Conservation (phyloP, 345 rosid species). For the Rhizophora apiculata region DNA sequence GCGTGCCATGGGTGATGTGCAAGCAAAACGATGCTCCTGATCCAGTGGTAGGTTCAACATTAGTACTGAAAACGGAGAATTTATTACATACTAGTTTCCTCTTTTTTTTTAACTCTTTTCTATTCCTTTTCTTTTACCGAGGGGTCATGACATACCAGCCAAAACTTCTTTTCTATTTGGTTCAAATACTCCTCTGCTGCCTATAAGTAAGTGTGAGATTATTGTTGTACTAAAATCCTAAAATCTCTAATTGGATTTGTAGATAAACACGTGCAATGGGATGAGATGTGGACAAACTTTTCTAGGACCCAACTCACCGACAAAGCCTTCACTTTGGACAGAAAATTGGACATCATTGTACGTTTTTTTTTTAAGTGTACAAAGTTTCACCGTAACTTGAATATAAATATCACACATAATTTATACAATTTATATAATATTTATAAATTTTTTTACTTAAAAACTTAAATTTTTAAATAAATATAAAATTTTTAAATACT, state of each 20-base stretch:
- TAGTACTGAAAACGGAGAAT: not conserved
- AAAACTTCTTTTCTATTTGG: too few species aligned
- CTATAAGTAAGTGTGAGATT: too few species aligned
- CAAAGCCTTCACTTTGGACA: constrained; percentile 85
- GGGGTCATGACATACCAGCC: too few species aligned
- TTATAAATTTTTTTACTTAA: too few species aligned
- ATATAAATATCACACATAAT: too few species aligned
- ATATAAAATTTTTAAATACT: too few species aligned
- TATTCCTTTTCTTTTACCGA: not conserved
- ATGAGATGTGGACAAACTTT: constrained; percentile 80
- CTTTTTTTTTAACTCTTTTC: too few species aligned
- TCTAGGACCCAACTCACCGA: constrained; percentile 72
- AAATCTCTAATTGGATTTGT: constrained; percentile 23
- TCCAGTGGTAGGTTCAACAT: constrained; percentile 46
- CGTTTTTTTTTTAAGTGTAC: not conserved
- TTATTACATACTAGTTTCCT: not conserved
- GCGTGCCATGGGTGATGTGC: constrained; percentile 94
- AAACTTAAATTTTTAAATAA: not conserved
- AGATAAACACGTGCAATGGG: constrained; percentile 86
- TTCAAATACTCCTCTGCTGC: too few species aligned
- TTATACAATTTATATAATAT: too few species aligned
- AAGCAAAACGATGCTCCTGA: constrained; percentile 88
- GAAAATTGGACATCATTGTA: constrained; percentile 91
- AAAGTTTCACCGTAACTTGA: not conserved
- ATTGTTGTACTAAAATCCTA: too few species aligned